These are phyloP conservation scores for Auriscalpium microsporum DNA, from an alignment of 768 basidiomycete genomes.

Conservation along the genomic window DNA sequence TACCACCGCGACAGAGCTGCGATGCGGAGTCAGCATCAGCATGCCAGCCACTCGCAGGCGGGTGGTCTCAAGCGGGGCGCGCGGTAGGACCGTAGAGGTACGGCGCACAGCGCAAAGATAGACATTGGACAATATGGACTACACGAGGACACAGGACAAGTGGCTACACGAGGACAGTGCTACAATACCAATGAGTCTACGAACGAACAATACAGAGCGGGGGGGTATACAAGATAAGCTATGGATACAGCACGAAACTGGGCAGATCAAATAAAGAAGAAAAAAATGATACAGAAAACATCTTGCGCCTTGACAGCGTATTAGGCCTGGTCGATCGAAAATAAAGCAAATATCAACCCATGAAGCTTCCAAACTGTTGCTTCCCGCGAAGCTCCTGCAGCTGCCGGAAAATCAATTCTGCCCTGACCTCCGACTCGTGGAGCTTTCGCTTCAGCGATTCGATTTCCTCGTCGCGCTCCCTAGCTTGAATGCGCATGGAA, in stretches of 20 bases:
- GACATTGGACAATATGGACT: not conserved
- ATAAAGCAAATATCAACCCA: not conserved
- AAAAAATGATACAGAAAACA: not conserved
- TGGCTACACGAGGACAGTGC: too few species aligned
- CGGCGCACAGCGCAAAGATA: not conserved
- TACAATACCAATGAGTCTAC: not conserved
- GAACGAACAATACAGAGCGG: not conserved
- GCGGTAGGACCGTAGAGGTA: not conserved
- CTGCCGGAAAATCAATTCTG: conserved; percentile 5
- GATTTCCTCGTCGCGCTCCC: conserved; percentile 4
- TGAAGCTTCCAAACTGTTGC: conserved; percentile 4
- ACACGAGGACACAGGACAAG: not conserved
- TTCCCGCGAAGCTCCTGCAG: conserved; percentile 6
- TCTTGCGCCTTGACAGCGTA: not conserved
- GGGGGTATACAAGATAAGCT: not conserved
- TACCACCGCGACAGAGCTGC: not conserved
- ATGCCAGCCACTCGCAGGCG: not conserved
- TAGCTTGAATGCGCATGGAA: conserved; percentile 1
- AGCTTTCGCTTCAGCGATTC: conserved; percentile 7
- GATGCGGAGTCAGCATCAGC: not conserved
- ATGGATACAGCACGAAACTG: not conserved
- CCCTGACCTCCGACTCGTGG: conserved; percentile 7
- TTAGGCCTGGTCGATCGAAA: not conserved
- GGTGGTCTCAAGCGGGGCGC: not conserved
- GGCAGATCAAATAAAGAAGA: not conserved